These are phyloP conservation scores for Eimeria falciformis DNA, from an alignment of 169 alveolate genomes.

Conservation along the genomic window DNA sequence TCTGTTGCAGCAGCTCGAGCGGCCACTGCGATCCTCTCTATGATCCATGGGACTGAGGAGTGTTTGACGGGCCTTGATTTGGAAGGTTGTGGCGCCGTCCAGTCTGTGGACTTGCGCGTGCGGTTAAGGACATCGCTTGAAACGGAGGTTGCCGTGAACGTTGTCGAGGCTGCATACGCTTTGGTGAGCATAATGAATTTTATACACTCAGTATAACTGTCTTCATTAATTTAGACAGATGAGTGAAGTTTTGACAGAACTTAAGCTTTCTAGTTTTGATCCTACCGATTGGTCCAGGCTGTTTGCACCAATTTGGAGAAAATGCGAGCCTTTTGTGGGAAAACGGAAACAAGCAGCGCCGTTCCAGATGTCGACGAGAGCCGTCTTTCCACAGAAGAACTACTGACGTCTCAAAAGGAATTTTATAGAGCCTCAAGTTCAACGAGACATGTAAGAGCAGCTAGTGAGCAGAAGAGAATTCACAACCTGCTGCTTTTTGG, in stretches of 20 bases:
- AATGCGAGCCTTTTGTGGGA: not conserved
- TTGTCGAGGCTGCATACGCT: conserved; percentile 65
- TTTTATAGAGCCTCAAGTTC: not conserved
- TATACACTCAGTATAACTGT: no score
- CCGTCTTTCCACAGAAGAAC: conserved; percentile 21
- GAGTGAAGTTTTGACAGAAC: no score
- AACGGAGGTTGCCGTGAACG: conserved; percentile 60
- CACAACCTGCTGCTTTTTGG: conserved; percentile 47
- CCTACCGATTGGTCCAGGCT: conserved; percentile 24
- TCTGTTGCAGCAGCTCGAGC: conserved; percentile 45
- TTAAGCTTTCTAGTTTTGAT: no score
- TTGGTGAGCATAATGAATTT: conserved; percentile 9
- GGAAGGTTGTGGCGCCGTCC: not conserved
- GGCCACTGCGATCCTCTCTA: conserved; percentile 59
- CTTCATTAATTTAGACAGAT: no score
- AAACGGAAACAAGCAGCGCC: not conserved
- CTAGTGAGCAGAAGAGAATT: conserved; percentile 38
- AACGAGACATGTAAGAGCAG: not conserved
- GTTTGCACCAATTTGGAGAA: conserved; percentile 43
- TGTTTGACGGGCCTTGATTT: conserved; percentile 2
- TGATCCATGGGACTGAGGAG: conserved; percentile 65
- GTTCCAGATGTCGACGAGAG: conserved; percentile 15
- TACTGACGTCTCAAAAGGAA: conserved; percentile 1
- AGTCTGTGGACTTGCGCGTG: conserved; percentile 45
- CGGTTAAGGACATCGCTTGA: conserved; percentile 58